Base-by-base conservation (phyloP, 306 rosid genomes). In the Echinosophora koreensis region DNA sequence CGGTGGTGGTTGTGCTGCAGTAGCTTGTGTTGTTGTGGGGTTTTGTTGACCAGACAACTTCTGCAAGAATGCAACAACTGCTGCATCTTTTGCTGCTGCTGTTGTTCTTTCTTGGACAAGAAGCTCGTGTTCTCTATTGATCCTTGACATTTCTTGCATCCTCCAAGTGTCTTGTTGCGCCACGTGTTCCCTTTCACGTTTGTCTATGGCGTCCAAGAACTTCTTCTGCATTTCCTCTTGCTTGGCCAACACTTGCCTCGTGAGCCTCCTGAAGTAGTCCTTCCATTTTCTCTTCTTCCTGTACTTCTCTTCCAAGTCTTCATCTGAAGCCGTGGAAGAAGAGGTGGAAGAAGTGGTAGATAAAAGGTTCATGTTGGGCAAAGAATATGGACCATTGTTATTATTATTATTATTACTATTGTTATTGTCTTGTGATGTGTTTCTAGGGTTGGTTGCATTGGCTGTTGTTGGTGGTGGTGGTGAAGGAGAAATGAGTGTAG, bases 141-240 rank as follows among this genome's bases (percentile, higher is more conserved):
- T 77, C 54, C 93, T 79, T 1, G 77, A 80, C 92, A 86, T 88
- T 57, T 92, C 99, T 68, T 87, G 91, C 32, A 74, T 60, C 67
- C 91, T 85, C 97, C 95, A 89, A 54, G 91, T 81, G 5, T 92
- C 93, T 75, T 88, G 92, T 39, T 85, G 81, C 4, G 62, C 87
- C 56, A 81, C 82, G n/a, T 93, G 83, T 18, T 90, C 88, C 6
- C 76, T 73, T 17, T 95, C 99, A 2, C 89, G 68, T 5, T 85
- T 92, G 8, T 84, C 92, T 2, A 95, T 83, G 46, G 96, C 84
- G 30, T 92, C 96, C 55, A 92, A 58, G 83, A 95, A 92, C 50
- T 52, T 86, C 81, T 77, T 77, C 16, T 95, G 99, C 88, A 92
- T 85, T 18, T 86, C 90, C 82, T 90, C 99, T 75, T 95, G 99